Conservation (phyloP, 129 eudicot species). For the Flaveria trinervia region DNA sequence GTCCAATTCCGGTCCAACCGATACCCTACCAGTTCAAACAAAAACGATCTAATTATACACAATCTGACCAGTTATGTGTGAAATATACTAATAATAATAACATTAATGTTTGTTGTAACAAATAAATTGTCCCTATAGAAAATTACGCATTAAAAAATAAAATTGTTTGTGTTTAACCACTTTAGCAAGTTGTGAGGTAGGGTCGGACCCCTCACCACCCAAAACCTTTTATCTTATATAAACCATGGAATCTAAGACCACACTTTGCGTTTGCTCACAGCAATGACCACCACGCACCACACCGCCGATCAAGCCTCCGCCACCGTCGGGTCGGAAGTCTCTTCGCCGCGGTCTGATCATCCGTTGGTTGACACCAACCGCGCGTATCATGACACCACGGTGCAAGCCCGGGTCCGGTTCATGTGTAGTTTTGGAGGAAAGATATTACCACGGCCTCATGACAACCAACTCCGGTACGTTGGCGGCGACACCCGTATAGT, state of each 20-base stretch:
- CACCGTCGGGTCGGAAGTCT: slow-evolving; percentile 46
- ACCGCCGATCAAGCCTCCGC: slow-evolving; percentile 42
- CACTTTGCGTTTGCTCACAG: slow-evolving; percentile 33
- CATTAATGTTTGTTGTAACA: no score
- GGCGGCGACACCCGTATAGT: slow-evolving; percentile 97
- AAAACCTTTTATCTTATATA: slow-evolving; percentile 12
- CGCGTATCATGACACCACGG: slow-evolving; percentile 31
- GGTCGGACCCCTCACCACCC: slow-evolving; percentile 3
- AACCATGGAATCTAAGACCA: slow-evolving; percentile 23
- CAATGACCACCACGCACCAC: slow-evolving; percentile 44
- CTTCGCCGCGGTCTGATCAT: slow-evolving; percentile 62
- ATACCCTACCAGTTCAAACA: no score
- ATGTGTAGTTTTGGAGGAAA: slow-evolving; percentile 98
- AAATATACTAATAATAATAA: no score
- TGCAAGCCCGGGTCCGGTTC: slow-evolving; percentile 64
- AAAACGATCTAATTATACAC: no score
- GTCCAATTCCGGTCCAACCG: no score
- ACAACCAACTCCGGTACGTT: slow-evolving; percentile 91
- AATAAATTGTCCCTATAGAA: no score
- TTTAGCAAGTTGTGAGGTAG: slow-evolving; percentile 33
- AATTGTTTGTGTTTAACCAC: not conserved
- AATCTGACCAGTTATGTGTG: no score
- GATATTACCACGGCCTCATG: slow-evolving; percentile 90
- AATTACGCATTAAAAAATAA: not conserved
- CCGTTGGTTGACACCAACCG: slow-evolving; percentile 11